A percentile compares a stretch with the other conserved stretches of the same genome.
Evolutionary conservation across 495 filamentous ascomycete genomes (phyloP).

Genomic region (Penicillium goetzii): DNA sequence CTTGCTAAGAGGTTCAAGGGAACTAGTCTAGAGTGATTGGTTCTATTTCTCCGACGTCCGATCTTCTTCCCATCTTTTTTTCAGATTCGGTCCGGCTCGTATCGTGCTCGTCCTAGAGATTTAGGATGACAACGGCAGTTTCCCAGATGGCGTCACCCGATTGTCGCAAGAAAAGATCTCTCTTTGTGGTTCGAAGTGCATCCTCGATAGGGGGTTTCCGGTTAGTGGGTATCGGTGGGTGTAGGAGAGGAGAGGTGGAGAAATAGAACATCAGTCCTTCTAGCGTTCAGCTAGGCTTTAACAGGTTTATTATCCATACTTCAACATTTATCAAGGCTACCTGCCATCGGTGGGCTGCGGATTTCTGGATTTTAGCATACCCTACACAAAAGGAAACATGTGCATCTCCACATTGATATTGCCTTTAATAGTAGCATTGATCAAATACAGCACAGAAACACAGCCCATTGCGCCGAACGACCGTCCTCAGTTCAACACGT

Average conservation of each 20-base stretch:
- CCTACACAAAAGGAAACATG: not conserved
- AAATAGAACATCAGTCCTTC: not conserved
- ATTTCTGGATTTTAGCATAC: not conserved
- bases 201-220: not conserved
- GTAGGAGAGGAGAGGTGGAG: not conserved
- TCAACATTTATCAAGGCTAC: not conserved
- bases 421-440: not conserved
- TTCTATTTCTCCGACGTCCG: slow-evolving; percentile 19
- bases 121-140: not conserved
- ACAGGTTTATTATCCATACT: not conserved
- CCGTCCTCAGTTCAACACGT: not conserved
- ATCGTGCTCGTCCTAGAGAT: slow-evolving; percentile 1
- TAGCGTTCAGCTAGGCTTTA: not conserved
- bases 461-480: not conserved
- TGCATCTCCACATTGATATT: not conserved
- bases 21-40: slow-evolving; percentile 80
- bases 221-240: not conserved
- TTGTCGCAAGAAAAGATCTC: not conserved
- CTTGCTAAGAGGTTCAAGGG: slow-evolving; percentile 99
- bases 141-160: not conserved
- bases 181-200: not conserved
- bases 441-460: not conserved
- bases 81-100: slow-evolving; percentile 8
- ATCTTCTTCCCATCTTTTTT: slow-evolving; percentile 9
- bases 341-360: not conserved